These are phyloP conservation scores for Pulveroboletus frians DNA, from an alignment of 768 basidiomycete species.

Conservation along the genomic window DNA sequence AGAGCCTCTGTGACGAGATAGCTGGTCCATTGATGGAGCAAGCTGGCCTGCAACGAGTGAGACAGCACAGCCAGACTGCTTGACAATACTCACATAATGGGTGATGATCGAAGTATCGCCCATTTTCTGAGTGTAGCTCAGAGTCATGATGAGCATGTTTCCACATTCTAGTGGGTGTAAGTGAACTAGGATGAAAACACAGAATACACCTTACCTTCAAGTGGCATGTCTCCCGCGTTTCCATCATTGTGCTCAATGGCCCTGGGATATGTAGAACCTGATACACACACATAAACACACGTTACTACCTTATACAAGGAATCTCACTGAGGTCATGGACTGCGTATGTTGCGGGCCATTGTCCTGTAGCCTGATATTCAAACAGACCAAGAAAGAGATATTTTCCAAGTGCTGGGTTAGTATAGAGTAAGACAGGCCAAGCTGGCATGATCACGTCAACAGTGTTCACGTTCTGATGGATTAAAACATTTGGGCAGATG, in stretches of 20 bases:
- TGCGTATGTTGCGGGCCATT: conserved; percentile 62
- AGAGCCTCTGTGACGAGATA: conserved; percentile 51
- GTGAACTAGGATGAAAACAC: conserved; percentile 1
- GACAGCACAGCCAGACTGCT: background rate
- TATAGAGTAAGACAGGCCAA: conserved; percentile 51
- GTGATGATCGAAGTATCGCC: conserved; percentile 50
- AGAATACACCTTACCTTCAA: conserved; percentile 28
- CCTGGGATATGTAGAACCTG: conserved; percentile 35
- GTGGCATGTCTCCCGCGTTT: conserved; percentile 50
- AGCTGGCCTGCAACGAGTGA: conserved; percentile 30
- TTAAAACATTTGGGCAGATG: background rate
- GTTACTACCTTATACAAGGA: background rate
- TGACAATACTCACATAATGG: conserved; percentile 23
- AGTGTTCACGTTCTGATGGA: conserved; percentile 37
- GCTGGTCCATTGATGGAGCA: conserved; percentile 62
- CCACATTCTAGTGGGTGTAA: conserved; percentile 49
- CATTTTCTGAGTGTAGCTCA: conserved; percentile 54
- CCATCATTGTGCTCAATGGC: conserved; percentile 45
- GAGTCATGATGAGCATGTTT: conserved; percentile 70
- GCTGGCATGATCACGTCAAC: conserved; percentile 52
- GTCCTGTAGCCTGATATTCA: conserved; percentile 60
- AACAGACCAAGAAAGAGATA: conserved; percentile 57
- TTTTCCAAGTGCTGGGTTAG: conserved; percentile 51
- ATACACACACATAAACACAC: background rate
- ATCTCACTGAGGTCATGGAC: conserved; percentile 55